Evolutionary conservation across 2,329 filamentous ascomycete genomes (phyloP).

Genomic region (Lachnellula occidentalis): DNA sequence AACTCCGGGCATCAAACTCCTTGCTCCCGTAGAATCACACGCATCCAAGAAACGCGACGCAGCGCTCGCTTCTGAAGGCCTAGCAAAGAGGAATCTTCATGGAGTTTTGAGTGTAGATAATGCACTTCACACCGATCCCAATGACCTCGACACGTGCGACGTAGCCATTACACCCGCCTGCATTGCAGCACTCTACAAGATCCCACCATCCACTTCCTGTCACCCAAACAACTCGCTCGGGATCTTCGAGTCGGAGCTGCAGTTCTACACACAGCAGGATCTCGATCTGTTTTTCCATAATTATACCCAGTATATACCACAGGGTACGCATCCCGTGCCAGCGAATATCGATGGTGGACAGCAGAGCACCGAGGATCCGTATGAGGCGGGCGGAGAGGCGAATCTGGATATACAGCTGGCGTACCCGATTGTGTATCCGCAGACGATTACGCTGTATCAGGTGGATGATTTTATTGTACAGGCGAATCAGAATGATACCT

Average conservation of each 20-base stretch:
- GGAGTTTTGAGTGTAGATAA: background rate
- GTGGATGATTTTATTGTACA: constrained; percentile 34
- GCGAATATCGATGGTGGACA: constrained; percentile 35
- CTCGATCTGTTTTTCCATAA: constrained; percentile 31
- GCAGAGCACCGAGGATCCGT: constrained; percentile 20
- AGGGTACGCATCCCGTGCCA: constrained; percentile 29
- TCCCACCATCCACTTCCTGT: constrained; percentile 20
- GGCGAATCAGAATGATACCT: constrained; percentile 22
- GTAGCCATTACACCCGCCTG: constrained; percentile 21
- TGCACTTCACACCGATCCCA: constrained; percentile 34
- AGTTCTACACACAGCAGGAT: constrained; percentile 35
- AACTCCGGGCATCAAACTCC: constrained; percentile 39
- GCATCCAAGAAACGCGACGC: constrained; percentile 11
- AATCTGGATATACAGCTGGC: constrained; percentile 34
- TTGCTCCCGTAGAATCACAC: constrained; percentile 34
- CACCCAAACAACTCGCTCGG: constrained; percentile 31
- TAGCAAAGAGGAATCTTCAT: constrained; percentile 8
- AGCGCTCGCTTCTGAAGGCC: background rate
- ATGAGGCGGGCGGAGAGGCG: constrained; percentile 28
- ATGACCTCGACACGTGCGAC: constrained; percentile 33
- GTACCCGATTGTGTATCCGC: constrained; percentile 33
- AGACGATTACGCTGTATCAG: constrained; percentile 29
- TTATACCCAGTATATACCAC: constrained; percentile 25
- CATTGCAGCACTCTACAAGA: constrained; percentile 32
- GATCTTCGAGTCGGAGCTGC: constrained; percentile 34